Conservation (phyloP, 2,329 filamentous ascomycete genomes). For the Malbranchea cinnamomea region DNA sequence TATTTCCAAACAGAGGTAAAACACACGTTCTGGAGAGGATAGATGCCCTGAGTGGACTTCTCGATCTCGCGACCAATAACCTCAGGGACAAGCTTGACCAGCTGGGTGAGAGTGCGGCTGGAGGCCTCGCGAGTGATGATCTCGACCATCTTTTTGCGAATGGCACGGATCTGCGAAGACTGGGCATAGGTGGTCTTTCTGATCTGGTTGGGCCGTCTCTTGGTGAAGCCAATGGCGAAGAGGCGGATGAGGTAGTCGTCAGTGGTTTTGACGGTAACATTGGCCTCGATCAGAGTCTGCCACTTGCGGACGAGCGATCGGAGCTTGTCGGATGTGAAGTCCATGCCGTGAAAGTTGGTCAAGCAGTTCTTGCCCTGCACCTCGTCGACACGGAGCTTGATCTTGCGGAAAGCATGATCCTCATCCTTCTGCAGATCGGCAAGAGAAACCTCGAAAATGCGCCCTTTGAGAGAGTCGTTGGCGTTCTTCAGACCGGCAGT, state of each 20-base stretch:
- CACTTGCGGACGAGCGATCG: slow-evolving; percentile 98
- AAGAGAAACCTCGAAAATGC: slow-evolving; percentile 96
- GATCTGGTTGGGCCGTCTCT: slow-evolving; percentile 98
- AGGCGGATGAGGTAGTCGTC: slow-evolving; percentile 99
- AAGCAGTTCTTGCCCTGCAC: slow-evolving; percentile 99
- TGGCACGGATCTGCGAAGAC: slow-evolving; percentile 91
- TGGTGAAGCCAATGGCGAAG: slow-evolving; percentile 99
- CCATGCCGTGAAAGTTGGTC: slow-evolving; percentile 99
- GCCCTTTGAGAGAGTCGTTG: slow-evolving; percentile 96
- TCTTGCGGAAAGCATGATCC: slow-evolving; percentile 99
- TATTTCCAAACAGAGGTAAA: slow-evolving; percentile 2
- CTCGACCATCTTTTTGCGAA: slow-evolving; percentile 99
- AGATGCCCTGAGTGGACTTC: slow-evolving; percentile 98
- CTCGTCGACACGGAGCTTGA: slow-evolving; percentile 97
- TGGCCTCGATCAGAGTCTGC: slow-evolving; percentile 98
- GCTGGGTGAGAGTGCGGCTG: slow-evolving; percentile 86
- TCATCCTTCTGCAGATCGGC: slow-evolving; percentile 99
- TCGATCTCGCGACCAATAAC: slow-evolving; percentile 99
- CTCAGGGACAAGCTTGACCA: slow-evolving; percentile 98
- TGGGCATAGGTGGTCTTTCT: slow-evolving; percentile 99
- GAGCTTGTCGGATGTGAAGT: slow-evolving; percentile 99
- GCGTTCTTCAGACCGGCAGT: slow-evolving; percentile 99
- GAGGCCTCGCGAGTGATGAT: slow-evolving; percentile 95
- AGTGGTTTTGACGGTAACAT: slow-evolving; percentile 99
- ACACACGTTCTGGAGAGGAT: slow-evolving; percentile 95